phyloP scores from a whole-genome alignment of 75 land plant species.

The Pinus tabuliformis region DNA sequence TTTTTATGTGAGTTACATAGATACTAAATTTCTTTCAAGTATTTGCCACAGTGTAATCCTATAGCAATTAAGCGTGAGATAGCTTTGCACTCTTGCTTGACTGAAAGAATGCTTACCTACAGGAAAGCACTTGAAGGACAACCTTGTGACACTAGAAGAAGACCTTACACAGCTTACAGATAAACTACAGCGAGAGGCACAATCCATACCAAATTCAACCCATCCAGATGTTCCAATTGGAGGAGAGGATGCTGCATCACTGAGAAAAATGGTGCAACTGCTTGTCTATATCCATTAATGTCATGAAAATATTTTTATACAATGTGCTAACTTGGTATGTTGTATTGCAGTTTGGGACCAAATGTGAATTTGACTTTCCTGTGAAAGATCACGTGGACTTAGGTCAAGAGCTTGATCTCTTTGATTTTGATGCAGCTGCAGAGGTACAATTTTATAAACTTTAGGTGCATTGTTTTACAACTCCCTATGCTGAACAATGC shows the following conservation, averaged over 20 bases:
- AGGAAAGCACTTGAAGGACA: constrained; percentile 92
- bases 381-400: constrained; percentile 86
- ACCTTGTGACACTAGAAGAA: constrained; percentile 60
- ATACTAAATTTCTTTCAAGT: background rate
- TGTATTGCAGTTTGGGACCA: constrained; percentile 69
- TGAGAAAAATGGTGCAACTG: constrained; percentile 66
- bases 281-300: background rate
- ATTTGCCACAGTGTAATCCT: background rate
- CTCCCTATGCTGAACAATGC: background rate
- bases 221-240: constrained; percentile 94
- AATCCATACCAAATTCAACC: constrained; percentile 86
- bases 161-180: constrained; percentile 61
- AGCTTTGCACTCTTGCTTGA: constrained; percentile 3
- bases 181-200: constrained; percentile 82
- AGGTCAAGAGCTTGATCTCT: constrained; percentile 80
- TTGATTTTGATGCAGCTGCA: constrained; percentile 96
- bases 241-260: constrained; percentile 69
- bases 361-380: constrained; percentile 61
- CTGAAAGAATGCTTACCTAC: constrained; percentile 4
- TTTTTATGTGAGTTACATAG: background rate
- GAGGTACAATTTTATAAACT: constrained; percentile 54
- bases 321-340: constrained; percentile 7
- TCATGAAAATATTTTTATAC: background rate
- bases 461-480: background rate
- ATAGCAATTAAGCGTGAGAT: background rate